Conservation (phyloP, 2,329 filamentous ascomycete genomes). For the Rhytidhysteron rufulum region DNA sequence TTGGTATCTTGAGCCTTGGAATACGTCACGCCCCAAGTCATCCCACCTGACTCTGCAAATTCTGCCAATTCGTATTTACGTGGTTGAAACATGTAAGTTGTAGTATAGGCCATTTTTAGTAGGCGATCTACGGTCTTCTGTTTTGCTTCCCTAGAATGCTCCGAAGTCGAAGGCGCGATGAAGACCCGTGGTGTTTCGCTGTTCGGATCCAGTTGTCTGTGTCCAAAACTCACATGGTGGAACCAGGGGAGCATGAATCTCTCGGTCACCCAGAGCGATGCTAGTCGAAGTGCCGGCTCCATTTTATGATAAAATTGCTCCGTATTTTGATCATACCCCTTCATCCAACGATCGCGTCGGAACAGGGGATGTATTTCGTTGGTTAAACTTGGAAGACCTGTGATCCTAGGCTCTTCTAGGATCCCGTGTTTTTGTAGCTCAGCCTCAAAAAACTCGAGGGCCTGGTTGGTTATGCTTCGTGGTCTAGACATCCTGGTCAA, state of each 20-base stretch:
- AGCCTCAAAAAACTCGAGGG: background rate
- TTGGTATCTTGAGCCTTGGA: background rate
- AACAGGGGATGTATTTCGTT: conserved; percentile 17
- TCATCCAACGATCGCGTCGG: conserved; percentile 13
- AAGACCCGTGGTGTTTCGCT: conserved; percentile 3
- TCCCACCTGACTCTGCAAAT: background rate
- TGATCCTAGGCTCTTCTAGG: background rate
- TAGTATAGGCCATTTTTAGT: conserved; percentile 6
- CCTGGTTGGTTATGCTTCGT: background rate
- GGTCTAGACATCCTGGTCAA: background rate
- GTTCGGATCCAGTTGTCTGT: background rate
- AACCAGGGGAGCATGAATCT: conserved; percentile 15
- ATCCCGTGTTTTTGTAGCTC: background rate
- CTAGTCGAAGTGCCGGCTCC: conserved; percentile 11
- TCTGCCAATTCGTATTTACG: background rate
- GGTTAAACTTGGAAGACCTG: conserved; percentile 3
- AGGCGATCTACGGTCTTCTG: conserved; percentile 9
- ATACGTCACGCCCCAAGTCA: conserved; percentile 8
- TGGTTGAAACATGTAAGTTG: conserved; percentile 13
- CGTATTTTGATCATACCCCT: conserved; percentile 11
- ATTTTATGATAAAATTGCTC: conserved; percentile 4
- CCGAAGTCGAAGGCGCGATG: conserved; percentile 5
- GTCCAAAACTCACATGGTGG: conserved; percentile 13
- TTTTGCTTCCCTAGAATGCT: conserved; percentile 2
- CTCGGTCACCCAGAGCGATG: conserved; percentile 13